Conservation (phyloP, 805 yeast species). For the Candida ulmi region DNA sequence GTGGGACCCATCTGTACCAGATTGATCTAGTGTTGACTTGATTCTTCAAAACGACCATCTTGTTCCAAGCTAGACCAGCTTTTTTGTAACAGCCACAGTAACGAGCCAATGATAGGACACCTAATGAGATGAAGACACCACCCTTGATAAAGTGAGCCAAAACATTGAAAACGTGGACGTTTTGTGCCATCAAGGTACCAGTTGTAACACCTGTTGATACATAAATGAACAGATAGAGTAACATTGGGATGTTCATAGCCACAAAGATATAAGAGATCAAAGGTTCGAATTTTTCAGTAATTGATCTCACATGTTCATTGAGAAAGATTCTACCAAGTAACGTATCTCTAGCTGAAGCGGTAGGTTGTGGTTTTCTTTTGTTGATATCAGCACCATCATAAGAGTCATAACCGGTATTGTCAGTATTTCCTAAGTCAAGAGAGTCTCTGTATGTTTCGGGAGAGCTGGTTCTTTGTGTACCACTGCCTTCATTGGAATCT, state of each 20-base stretch:
- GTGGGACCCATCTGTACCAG: constrained; percentile 27
- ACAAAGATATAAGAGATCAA: constrained; percentile 35
- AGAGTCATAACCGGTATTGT: constrained; percentile 4
- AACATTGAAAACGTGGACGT: constrained; percentile 62
- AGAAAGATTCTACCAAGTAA: constrained; percentile 31
- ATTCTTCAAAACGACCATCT: constrained; percentile 23
- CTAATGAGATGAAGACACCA: constrained; percentile 75
- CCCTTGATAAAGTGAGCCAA: constrained; percentile 97
- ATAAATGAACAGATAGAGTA: constrained; percentile 54
- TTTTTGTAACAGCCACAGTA: constrained; percentile 76
- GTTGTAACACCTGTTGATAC: constrained; percentile 52
- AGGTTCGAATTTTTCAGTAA: constrained; percentile 19
- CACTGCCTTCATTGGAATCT: constrained; percentile 7
- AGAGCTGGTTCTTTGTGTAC: constrained; percentile 3
- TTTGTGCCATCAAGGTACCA: constrained; percentile 66
- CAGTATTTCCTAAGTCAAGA: constrained; percentile 14
- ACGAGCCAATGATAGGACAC: constrained; percentile 76
- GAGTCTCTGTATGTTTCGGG: constrained; percentile 22
- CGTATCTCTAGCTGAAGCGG: constrained; percentile 26
- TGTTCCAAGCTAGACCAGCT: constrained; percentile 92
- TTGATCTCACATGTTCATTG: constrained; percentile 17
- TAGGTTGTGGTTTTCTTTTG: constrained; percentile 1
- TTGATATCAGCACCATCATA: neutral
- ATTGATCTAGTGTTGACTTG: constrained; percentile 22
- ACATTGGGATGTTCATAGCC: constrained; percentile 57